A percentile compares a stretch with the other conserved stretches of the same genome.
These are phyloP conservation scores for Psilocybe cubensis DNA, from an alignment of 768 basidiomycete genomes.

Conservation along the genomic window DNA sequence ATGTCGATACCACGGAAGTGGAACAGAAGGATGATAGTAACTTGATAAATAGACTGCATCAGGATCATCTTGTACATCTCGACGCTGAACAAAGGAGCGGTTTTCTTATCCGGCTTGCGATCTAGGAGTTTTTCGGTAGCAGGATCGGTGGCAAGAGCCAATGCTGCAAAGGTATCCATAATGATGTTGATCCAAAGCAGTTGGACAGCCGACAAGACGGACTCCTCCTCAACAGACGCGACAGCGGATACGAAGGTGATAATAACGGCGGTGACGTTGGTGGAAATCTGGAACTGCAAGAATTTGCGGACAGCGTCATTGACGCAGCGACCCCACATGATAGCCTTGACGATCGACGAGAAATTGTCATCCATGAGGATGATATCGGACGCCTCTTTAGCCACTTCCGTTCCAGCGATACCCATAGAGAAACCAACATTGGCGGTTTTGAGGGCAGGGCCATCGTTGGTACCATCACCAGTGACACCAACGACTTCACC, in stretches of 20 bases:
- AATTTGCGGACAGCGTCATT: slow-evolving; percentile 99
- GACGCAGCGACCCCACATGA: slow-evolving; percentile 99
- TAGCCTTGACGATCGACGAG: slow-evolving; percentile 93
- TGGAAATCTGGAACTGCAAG: slow-evolving; percentile 92
- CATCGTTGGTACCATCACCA: slow-evolving; percentile 98
- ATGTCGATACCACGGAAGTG: slow-evolving; percentile 84
- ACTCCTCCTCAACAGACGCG: slow-evolving; percentile 71
- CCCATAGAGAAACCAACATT: slow-evolving; percentile 98
- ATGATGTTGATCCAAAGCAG: slow-evolving; percentile 99
- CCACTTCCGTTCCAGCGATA: slow-evolving; percentile 95
- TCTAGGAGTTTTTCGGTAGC: slow-evolving; percentile 81
- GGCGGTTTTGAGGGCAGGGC: slow-evolving; percentile 93
- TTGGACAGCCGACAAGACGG: slow-evolving; percentile 95
- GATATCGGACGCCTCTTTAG: slow-evolving; percentile 98
- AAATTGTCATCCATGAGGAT: slow-evolving; percentile 99
- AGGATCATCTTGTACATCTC: slow-evolving; percentile 98
- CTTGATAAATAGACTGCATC: slow-evolving; percentile 88
- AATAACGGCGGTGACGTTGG: slow-evolving; percentile 94
- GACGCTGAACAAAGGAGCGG: slow-evolving; percentile 85
- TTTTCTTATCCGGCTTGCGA: slow-evolving; percentile 90
- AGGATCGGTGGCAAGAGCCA: slow-evolving; percentile 96
- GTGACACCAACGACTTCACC: slow-evolving; percentile 96
- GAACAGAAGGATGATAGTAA: slow-evolving; percentile 80
- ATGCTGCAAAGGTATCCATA: slow-evolving; percentile 98
- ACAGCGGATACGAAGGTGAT: slow-evolving; percentile 93